Evolutionary conservation across 108 stramenopile genomes (phyloP).

Genomic region (Cyclotella baltica): DNA sequence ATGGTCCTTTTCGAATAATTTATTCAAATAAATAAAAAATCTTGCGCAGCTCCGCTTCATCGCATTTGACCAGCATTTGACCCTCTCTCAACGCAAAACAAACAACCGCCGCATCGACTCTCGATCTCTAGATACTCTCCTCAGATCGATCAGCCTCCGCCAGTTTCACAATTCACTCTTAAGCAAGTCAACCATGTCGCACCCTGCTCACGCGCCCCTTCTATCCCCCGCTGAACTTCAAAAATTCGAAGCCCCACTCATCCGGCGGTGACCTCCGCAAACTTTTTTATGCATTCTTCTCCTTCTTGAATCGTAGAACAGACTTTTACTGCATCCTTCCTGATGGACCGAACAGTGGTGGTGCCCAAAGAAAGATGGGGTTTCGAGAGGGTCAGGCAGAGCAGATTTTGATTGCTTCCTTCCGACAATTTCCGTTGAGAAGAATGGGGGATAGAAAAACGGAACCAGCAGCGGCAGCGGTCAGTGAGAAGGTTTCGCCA

Average conservation of each 20-base stretch:
- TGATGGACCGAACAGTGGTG: conserved; percentile 60
- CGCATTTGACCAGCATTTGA: too few species aligned
- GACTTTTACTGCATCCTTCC: conserved; percentile 87
- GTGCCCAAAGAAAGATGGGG: conserved; percentile 39
- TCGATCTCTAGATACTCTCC: too few species aligned
- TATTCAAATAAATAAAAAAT: too few species aligned
- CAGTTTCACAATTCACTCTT: too few species aligned
- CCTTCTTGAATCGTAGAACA: conserved; percentile 85
- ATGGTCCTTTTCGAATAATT: too few species aligned
- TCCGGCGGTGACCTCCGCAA: conserved; percentile 78
- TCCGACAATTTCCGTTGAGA: conserved; percentile 87
- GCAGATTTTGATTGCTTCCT: conserved; percentile 79
- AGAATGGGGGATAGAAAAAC: conserved; percentile 39
- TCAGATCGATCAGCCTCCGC: too few species aligned
- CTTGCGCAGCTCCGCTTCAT: too few species aligned
- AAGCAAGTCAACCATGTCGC: background rate
- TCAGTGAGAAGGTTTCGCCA: background rate
- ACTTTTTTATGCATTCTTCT: conserved; percentile 80
- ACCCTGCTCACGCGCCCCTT: background rate
- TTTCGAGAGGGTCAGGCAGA: conserved; percentile 88
- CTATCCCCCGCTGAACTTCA: conserved; percentile 56
- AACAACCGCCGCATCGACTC: too few species aligned
- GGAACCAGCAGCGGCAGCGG: background rate
- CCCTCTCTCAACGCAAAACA: too few species aligned
- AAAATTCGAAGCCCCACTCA: conserved; percentile 66